Percentiles rank a stretch among this genome's conserved stretches.
phyloP scores from a whole-genome alignment of 805 yeast species.

The Metschnikowia lachancei region DNA sequence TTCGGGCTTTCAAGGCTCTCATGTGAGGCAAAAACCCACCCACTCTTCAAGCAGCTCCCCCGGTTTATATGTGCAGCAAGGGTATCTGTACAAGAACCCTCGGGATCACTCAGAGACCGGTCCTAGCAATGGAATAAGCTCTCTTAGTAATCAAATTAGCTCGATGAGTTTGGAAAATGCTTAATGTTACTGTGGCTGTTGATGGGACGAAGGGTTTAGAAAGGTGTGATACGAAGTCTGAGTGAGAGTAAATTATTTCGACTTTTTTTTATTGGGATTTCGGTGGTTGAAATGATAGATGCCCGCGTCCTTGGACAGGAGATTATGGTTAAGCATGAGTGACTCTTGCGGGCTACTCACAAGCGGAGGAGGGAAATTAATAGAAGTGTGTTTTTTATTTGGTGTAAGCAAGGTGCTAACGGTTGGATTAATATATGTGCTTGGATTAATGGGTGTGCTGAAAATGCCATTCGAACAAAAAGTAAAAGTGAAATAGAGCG shows the following conservation, averaged over 20 bases:
- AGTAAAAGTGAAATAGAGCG: not conserved
- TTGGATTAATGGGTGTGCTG: conserved; percentile 2
- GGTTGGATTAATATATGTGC: conserved; percentile 7
- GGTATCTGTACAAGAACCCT: conserved; percentile 14
- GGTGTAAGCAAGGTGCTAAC: conserved; percentile 8
- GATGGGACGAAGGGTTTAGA: not conserved
- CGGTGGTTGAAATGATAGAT: too few relatives aligned
- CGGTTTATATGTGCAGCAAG: conserved; percentile 13
- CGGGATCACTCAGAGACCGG: conserved; percentile 8
- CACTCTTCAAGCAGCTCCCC: conserved; percentile 19
- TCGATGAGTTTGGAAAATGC: conserved; percentile 21
- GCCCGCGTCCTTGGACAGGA: not conserved
- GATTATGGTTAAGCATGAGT: not conserved
- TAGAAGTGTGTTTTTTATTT: conserved; percentile 1
- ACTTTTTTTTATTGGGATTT: too few relatives aligned
- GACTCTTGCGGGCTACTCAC: not conserved
- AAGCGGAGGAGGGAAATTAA: not conserved
- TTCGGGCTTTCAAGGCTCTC: conserved; percentile 10
- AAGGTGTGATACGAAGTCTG: not conserved
- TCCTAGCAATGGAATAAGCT: conserved; percentile 2
- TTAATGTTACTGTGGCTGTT: not conserved
- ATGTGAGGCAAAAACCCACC: conserved; percentile 16
- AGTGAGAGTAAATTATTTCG: too few relatives aligned
- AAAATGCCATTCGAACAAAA: not conserved
- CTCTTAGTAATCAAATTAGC: conserved; percentile 32